Base-by-base conservation (phyloP, 495 filamentous ascomycete genomes). In the Endocarpon pusillum region DNA sequence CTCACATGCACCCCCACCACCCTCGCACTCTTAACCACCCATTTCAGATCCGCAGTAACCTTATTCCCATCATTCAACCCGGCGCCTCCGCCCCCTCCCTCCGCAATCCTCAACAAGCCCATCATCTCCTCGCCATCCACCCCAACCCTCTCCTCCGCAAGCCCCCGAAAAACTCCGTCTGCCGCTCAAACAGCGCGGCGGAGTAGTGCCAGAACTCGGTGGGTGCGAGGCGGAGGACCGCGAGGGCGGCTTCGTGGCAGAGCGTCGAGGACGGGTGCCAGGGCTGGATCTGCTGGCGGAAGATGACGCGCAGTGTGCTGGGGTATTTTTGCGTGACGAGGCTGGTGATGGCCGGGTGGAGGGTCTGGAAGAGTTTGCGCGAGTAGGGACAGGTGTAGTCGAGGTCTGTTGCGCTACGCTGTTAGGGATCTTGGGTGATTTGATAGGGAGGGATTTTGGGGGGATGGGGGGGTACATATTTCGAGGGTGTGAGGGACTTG, bases 241-340 rank as follows among this genome's bases (percentile, higher is more conserved):
- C 86, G 7, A 78, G 63, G 5, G 61, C 86, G 24, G 87, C 82
- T 64, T 94, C 87, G 55, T 96, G 87, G 17, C 67, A 65, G 11
- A 93, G 71, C 0, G 84, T 93, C 15, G 76, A 83, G 29, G 78
- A 81, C 9, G 87, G 87, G 53, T 96, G 85, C 86, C 87, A 96
- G 10, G 87, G 87, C 52, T 96, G 86, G 42, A 94, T 72, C 47
- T 94, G 86, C 43, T 86, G 83, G 16, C 84, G 78, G 60, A 94
- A 76, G 34, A 94, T 68, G 34, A 87, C 59, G 39, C 75, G 70
- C 2, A 87, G 55, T 36, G 60, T 66, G 16, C 44, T 30, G n/a
- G 64, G 47, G 45, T 76, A 76, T 42, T 73, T 74, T 25, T 58
- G 20, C 14, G 57, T 49, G 46, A 79, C 55, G 19, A 64, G 43